Percentiles rank a stretch among this genome's conserved stretches.
These are phyloP conservation scores for Xylaria scruposa DNA, from an alignment of 495 filamentous ascomycete species.

Conservation along the genomic window DNA sequence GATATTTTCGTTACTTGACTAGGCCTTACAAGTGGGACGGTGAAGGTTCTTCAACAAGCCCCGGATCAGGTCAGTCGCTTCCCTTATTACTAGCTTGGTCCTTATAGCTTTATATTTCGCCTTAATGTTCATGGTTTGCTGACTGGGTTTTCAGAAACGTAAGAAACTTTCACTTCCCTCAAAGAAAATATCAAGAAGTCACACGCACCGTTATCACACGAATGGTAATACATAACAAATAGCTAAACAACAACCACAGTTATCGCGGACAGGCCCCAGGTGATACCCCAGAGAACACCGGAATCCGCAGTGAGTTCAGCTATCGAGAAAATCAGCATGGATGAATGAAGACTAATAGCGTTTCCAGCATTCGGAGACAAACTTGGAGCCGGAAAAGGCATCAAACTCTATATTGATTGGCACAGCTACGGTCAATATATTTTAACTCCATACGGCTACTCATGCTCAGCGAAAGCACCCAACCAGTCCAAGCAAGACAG, in stretches of 20 bases:
- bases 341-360: neutral
- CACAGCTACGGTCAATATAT: conserved; percentile 65
- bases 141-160: conserved; percentile 36
- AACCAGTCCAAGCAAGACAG: conserved; percentile 57
- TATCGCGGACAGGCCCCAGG: conserved; percentile 43
- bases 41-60: conserved; percentile 38
- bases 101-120: neutral
- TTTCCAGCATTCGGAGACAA: conserved; percentile 45
- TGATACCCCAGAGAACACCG: conserved; percentile 44
- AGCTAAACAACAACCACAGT: conserved; percentile 23
- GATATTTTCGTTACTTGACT: too few species aligned
- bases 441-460: conserved; percentile 45
- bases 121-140: conserved; percentile 10
- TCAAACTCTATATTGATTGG: conserved; percentile 68
- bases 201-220: neutral
- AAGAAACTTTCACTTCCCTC: conserved; percentile 19
- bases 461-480: conserved; percentile 44
- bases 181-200: neutral
- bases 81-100: neutral
- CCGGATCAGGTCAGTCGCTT: conserved; percentile 38
- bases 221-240: too few species aligned
- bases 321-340: neutral
- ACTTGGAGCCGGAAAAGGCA: conserved; percentile 51
- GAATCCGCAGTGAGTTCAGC: conserved; percentile 35
- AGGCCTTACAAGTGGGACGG: conserved; percentile 47